Conservation (phyloP, 768 basidiomycete genomes). For the Auriculariales sp. region DNA sequence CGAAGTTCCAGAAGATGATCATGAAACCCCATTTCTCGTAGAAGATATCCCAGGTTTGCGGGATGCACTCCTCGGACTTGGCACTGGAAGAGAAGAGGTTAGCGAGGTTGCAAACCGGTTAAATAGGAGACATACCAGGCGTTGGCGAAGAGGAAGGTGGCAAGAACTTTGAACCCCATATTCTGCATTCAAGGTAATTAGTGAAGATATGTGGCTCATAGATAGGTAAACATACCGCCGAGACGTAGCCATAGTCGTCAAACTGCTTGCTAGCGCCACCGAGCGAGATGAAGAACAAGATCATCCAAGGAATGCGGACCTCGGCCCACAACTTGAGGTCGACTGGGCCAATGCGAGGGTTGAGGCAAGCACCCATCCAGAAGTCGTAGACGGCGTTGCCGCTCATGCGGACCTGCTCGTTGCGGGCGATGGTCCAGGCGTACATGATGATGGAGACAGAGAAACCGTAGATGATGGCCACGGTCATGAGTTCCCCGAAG, state of each 20-base stretch:
- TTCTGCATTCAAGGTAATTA: slow-evolving; percentile 35
- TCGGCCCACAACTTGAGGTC: slow-evolving; percentile 99
- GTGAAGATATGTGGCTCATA: not conserved
- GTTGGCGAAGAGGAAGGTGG: slow-evolving; percentile 92
- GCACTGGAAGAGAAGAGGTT: slow-evolving; percentile 28
- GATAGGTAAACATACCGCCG: slow-evolving; percentile 45
- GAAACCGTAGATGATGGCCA: slow-evolving; percentile 87
- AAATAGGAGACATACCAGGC: slow-evolving; percentile 46
- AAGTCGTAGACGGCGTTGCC: slow-evolving; percentile 89
- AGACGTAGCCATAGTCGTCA: slow-evolving; percentile 80
- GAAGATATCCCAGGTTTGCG: slow-evolving; percentile 99
- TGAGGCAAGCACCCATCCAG: slow-evolving; percentile 91
- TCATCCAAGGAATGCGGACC: slow-evolving; percentile 92
- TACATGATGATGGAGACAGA: slow-evolving; percentile 70
- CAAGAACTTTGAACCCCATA: slow-evolving; percentile 92
- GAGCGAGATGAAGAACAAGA: slow-evolving; percentile 85
- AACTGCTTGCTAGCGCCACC: slow-evolving; percentile 94
- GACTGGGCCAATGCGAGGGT: slow-evolving; percentile 80
- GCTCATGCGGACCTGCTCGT: slow-evolving; percentile 84
- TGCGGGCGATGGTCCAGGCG: slow-evolving; percentile 58
- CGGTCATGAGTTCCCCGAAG: slow-evolving; percentile 91
- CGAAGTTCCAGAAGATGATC: slow-evolving; percentile 96
- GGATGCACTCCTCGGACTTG: slow-evolving; percentile 90
- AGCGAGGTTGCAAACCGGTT: not conserved
- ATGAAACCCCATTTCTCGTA: slow-evolving; percentile 98